Conservation (phyloP, 768 basidiomycete species). For the Boletellus ananiceps region DNA sequence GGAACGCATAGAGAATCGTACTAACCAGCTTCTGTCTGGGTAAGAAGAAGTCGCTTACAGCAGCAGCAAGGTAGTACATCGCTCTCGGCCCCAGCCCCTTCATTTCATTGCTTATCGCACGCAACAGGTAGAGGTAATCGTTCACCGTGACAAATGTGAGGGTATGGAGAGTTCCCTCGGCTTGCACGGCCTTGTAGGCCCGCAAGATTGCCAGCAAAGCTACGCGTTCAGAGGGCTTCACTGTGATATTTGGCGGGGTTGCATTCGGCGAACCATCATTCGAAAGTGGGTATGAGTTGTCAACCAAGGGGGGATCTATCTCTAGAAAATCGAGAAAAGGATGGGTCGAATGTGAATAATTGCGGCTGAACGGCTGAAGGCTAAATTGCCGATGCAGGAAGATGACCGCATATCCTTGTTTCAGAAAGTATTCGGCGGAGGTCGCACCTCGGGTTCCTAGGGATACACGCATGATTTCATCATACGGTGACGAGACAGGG, state of each 20-base stretch:
- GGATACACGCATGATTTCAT: conserved; percentile 1
- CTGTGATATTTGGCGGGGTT: conserved; percentile 50
- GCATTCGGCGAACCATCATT: conserved; percentile 27
- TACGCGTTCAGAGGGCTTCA: conserved; percentile 58
- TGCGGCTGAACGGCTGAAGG: conserved; percentile 93
- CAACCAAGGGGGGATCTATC: conserved; percentile 36
- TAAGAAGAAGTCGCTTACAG: conserved; percentile 97
- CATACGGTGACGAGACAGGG: neutral
- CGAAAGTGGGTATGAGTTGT: conserved; percentile 17
- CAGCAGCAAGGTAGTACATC: conserved; percentile 96
- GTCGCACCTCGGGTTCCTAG: conserved; percentile 93
- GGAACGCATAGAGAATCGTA: conserved; percentile 5
- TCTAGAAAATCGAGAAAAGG: conserved; percentile 96
- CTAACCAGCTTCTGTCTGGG: conserved; percentile 86
- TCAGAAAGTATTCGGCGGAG: conserved; percentile 96
- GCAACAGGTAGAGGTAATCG: conserved; percentile 91
- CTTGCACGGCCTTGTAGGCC: conserved; percentile 77
- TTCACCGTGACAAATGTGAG: conserved; percentile 92
- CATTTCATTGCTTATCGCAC: conserved; percentile 78
- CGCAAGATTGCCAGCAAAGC: conserved; percentile 69
- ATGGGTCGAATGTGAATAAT: conserved; percentile 97
- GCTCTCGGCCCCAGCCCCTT: conserved; percentile 61
- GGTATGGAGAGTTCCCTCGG: conserved; percentile 69
- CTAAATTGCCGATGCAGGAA: conserved; percentile 99
- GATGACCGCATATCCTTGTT: conserved; percentile 93